phyloP scores from a whole-genome alignment of 2,329 filamentous ascomycete genomes.

The Sclerotinia borealis region DNA sequence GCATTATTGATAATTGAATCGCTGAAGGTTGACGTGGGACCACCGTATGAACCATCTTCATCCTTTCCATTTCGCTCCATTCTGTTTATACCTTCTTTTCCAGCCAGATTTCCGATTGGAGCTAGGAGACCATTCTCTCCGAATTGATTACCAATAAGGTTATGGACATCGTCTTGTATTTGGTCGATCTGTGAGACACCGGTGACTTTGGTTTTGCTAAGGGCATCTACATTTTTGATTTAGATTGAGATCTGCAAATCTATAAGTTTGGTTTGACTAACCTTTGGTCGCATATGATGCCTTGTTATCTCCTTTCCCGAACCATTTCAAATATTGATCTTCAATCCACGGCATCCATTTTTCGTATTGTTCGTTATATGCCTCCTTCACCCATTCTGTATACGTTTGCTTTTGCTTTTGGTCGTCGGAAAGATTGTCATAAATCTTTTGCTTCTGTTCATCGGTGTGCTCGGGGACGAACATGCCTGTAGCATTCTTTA shows the following conservation, averaged over 20 bases:
- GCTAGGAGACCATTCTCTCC: slow-evolving; percentile 62
- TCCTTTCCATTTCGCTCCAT: slow-evolving; percentile 59
- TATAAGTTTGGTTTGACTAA: slow-evolving; percentile 33
- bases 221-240: slow-evolving; percentile 44
- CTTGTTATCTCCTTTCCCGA: slow-evolving; percentile 68
- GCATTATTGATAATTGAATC: slow-evolving; percentile 12
- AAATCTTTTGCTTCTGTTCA: slow-evolving; percentile 19
- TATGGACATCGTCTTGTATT: slow-evolving; percentile 8
- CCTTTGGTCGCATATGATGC: slow-evolving; percentile 64
- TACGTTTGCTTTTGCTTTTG: slow-evolving; percentile 24
- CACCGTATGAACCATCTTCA: slow-evolving; percentile 46
- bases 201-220: slow-evolving; percentile 65
- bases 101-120: slow-evolving; percentile 55
- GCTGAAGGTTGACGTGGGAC: slow-evolving; percentile 5
- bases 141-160: slow-evolving; percentile 46
- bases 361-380: slow-evolving; percentile 68
- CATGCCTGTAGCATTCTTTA: neutral
- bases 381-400: slow-evolving; percentile 52
- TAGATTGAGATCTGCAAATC: neutral
- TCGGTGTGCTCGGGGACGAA: slow-evolving; percentile 13
- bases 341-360: slow-evolving; percentile 73
- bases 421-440: slow-evolving; percentile 18
- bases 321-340: slow-evolving; percentile 65
- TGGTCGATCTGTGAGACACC: slow-evolving; percentile 43
- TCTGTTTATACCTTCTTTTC: slow-evolving; percentile 61